A percentile compares a stretch with the other conserved stretches of the same genome.
Conservation (phyloP, 2,329 filamentous ascomycete genomes). For the Atkinsonella hypoxylon region DNA sequence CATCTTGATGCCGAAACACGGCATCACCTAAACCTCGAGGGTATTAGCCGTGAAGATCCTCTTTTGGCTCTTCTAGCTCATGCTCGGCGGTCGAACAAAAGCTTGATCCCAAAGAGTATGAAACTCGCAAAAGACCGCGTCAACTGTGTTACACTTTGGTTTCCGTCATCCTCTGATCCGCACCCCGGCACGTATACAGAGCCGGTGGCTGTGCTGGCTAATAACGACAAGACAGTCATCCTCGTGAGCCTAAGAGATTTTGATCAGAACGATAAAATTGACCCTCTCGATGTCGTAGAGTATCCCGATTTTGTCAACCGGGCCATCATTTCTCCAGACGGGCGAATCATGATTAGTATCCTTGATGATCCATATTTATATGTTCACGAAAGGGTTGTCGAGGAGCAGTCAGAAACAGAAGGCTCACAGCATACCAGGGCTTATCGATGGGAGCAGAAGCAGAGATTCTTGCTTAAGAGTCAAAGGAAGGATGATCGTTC, state of each 20-base stretch:
- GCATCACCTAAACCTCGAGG: slow-evolving; percentile 21
- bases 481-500: slow-evolving; percentile 42
- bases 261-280: slow-evolving; percentile 26
- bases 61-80: slow-evolving; percentile 26
- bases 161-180: slow-evolving; percentile 27
- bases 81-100: slow-evolving; percentile 29
- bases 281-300: slow-evolving; percentile 56
- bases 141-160: slow-evolving; percentile 56
- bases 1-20: slow-evolving; percentile 9
- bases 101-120: slow-evolving; percentile 36
- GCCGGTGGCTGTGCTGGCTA: slow-evolving; percentile 62
- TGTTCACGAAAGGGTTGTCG: slow-evolving; percentile 52
- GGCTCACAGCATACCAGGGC: slow-evolving; percentile 13
- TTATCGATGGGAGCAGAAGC: slow-evolving; percentile 40
- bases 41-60: slow-evolving; percentile 20
- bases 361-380: slow-evolving; percentile 81
- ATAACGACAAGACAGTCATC: slow-evolving; percentile 84
- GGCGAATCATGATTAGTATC: slow-evolving; percentile 66
- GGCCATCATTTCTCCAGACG: slow-evolving; percentile 85
- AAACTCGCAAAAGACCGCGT: slow-evolving; percentile 49
- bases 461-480: slow-evolving; percentile 44
- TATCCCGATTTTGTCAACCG: slow-evolving; percentile 87
- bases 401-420: slow-evolving; percentile 17
- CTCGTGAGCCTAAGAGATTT: slow-evolving; percentile 65
- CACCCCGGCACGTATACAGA: slow-evolving; percentile 30